Percentiles rank a stretch among this genome's conserved stretches.
These are phyloP conservation scores for Boletus vinaceobasis DNA, from an alignment of 768 basidiomycete genomes.

Conservation along the genomic window DNA sequence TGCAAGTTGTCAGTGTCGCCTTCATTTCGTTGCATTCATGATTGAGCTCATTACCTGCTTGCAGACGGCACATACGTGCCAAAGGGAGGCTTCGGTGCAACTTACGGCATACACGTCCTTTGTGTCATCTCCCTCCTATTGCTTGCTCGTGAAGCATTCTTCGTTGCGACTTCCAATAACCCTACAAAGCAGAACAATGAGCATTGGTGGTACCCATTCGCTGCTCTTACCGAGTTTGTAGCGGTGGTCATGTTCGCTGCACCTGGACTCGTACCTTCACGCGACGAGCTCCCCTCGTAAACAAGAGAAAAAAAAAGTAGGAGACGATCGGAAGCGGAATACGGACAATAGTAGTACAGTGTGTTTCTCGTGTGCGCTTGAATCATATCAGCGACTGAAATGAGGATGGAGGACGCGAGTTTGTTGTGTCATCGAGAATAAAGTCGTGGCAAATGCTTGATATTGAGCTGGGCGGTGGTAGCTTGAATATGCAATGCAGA, in stretches of 20 bases:
- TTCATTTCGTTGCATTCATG: background rate
- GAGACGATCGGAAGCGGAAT: background rate
- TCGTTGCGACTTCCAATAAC: constrained; percentile 23
- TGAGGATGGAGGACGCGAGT: background rate
- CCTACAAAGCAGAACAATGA: constrained; percentile 25
- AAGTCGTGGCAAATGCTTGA: background rate
- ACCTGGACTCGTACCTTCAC: constrained; percentile 33
- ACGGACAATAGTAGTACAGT: background rate
- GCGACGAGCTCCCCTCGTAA: constrained; percentile 24
- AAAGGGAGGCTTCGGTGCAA: constrained; percentile 15
- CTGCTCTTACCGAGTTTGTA: constrained; percentile 31
- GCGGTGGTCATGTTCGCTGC: constrained; percentile 30
- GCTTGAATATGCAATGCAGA: too few species aligned
- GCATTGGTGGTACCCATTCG: constrained; percentile 32
- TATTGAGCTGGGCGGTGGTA: too few species aligned
- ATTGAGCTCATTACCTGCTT: constrained; percentile 1
- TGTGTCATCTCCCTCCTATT: constrained; percentile 23
- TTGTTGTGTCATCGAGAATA: background rate
- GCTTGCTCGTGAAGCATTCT: constrained; percentile 31
- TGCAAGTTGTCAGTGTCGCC: constrained; percentile 11
- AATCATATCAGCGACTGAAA: background rate
- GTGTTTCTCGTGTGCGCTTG: background rate
- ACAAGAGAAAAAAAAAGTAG: background rate
- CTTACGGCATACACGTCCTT: constrained; percentile 26
- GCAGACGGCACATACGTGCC: constrained; percentile 19